A percentile compares a stretch with the other conserved stretches of the same genome.
Conservation (phyloP, 1,284 basidiomycete genomes). For the Binderoboletus segoi region DNA sequence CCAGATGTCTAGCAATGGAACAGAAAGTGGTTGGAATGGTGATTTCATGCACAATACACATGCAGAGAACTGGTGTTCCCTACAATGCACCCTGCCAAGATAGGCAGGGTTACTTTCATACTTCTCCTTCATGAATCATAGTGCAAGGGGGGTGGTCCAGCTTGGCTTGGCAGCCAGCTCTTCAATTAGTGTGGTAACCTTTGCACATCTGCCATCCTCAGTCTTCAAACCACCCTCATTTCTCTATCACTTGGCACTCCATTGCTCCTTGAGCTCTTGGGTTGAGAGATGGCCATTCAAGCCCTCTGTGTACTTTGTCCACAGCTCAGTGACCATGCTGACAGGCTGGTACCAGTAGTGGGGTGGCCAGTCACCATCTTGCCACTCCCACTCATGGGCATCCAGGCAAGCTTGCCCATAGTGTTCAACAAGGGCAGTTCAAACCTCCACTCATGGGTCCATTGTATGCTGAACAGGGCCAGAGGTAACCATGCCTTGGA, state of each 20-base stretch:
- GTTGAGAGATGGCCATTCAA: constrained; percentile 13
- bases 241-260: constrained; percentile 16
- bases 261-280: constrained; percentile 13
- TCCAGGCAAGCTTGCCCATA: constrained; percentile 1
- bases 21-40: too few species aligned
- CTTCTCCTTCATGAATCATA: constrained; percentile 17
- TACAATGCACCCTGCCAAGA: constrained; percentile 6
- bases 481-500: too few species aligned
- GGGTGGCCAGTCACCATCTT: constrained; percentile 11
- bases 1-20: too few species aligned
- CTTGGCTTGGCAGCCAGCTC: constrained; percentile 12
- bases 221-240: constrained; percentile 17
- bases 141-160: constrained; percentile 16
- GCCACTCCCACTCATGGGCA: constrained; percentile 17
- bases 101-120: constrained; percentile 12
- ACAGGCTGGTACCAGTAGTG: constrained; percentile 11
- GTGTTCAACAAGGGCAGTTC: background rate
- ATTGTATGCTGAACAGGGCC: too few species aligned
- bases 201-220: constrained; percentile 8
- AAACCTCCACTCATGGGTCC: background rate
- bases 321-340: constrained; percentile 12
- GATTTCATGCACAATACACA: too few species aligned
- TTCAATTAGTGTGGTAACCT: constrained; percentile 12
- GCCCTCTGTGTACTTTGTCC: constrained; percentile 14
- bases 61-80: too few species aligned